Evolutionary conservation across 768 basidiomycete species (phyloP).

Genomic region (Rhodosporidiobolus odoratus): DNA sequence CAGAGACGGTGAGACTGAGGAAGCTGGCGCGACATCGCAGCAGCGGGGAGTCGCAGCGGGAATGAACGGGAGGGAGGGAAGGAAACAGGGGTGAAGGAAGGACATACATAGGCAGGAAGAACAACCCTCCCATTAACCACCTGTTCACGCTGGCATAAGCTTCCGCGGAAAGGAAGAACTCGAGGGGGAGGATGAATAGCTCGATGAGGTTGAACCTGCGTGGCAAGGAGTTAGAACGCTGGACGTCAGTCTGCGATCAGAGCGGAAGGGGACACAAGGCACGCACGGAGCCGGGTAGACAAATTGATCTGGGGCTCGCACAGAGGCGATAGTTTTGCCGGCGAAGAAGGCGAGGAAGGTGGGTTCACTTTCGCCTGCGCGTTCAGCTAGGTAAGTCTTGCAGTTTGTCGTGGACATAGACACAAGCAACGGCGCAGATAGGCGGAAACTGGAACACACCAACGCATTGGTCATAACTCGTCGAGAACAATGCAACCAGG

Average conservation of each 20-base stretch:
- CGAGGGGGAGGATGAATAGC: constrained; percentile 36
- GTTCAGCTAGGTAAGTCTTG: no score
- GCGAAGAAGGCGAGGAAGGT: constrained; percentile 49
- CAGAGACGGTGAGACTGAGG: not conserved
- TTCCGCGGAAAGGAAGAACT: constrained; percentile 43
- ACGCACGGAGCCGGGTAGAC: not conserved
- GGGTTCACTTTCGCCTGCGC: constrained; percentile 45
- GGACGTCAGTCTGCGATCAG: not conserved
- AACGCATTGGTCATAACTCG: constrained; percentile 37
- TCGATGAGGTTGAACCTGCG: constrained; percentile 31
- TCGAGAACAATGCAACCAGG: constrained; percentile 50
- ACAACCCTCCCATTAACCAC: constrained; percentile 46
- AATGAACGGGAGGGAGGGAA: not conserved
- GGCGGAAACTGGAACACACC: not conserved
- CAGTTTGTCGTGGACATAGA: no score
- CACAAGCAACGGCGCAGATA: no score
- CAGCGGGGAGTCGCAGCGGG: not conserved
- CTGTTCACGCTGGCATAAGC: constrained; percentile 47
- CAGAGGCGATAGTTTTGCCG: constrained; percentile 45
- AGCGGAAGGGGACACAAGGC: no score
- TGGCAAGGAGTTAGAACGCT: not conserved
- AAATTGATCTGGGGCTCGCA: constrained; percentile 40
- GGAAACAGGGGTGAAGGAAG: not conserved
- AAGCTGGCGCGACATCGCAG: not conserved
- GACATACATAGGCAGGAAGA: constrained; percentile 45